A percentile compares a stretch with the other conserved stretches of the same genome.
Conservation (phyloP, 345 rosid genomes). For the Eucalyptus marginata region DNA sequence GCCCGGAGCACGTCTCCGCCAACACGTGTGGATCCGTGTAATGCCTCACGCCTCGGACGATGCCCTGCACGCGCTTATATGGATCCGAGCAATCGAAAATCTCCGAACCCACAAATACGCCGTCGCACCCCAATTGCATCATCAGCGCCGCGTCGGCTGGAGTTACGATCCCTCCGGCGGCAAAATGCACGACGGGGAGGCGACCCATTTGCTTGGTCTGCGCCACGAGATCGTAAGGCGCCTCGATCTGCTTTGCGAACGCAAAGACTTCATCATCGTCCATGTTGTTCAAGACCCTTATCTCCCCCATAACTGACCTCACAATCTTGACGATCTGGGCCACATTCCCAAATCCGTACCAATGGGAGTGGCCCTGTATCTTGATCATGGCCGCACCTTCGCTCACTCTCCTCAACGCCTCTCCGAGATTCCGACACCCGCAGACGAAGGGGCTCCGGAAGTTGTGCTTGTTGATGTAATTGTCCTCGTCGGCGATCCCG, state of each 20-base stretch:
- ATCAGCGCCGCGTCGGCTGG: conserved; percentile 58
- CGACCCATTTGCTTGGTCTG: conserved; percentile 66
- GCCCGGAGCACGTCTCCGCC: conserved; percentile 37
- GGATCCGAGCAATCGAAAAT: conserved; percentile 30
- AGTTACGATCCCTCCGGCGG: conserved; percentile 40
- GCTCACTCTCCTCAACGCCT: conserved; percentile 21
- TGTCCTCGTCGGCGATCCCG: conserved; percentile 27
- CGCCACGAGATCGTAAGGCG: conserved; percentile 46
- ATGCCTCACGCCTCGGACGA: conserved; percentile 53
- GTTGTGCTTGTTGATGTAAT: conserved; percentile 37
- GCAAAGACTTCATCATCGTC: conserved; percentile 47
- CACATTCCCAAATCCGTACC: conserved; percentile 3
- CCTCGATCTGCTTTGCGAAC: conserved; percentile 33
- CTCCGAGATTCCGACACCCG: conserved; percentile 25
- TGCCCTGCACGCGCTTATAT: conserved; percentile 27
- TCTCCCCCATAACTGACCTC: conserved; percentile 23
- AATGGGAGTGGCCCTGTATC: conserved; percentile 5
- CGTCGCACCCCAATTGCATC: conserved; percentile 68
- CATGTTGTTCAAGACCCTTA: conserved; percentile 29
- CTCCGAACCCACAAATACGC: conserved; percentile 38
- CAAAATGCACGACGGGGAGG: conserved; percentile 46
- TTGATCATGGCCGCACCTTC: conserved; percentile 34
- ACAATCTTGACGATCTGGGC: conserved; percentile 14
- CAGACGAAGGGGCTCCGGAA: conserved; percentile 27
- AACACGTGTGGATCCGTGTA: conserved; percentile 45